Evolutionary conservation across 208 protist genomes (phyloP), one percentile per base, ranked within the genome.

Genomic region (Pavlovales sp.): DNA sequence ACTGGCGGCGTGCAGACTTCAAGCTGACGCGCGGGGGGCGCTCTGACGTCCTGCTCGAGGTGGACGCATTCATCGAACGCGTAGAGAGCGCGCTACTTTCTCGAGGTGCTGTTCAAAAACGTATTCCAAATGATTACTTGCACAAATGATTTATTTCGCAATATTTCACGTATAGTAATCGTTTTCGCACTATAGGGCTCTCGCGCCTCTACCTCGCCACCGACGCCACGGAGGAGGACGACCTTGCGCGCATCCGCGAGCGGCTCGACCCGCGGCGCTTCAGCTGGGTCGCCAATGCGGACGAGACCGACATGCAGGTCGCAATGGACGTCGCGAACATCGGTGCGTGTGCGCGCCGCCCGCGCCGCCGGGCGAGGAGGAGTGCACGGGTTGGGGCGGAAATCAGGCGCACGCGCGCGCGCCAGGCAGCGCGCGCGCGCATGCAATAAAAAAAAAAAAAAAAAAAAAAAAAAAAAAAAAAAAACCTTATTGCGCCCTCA

Each of bases 1-100:
- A 86, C 82, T 86, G 82, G 82, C 44, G 82, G 39, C 82, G 82
- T 4, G 66, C 82, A 36, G 82, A 86, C 66, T 86, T 86, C 57
- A 4, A 39, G 39, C 14, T 36, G 28, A 46, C 66, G 22, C 82
- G 82, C 36, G 14, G 57, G 5, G 10, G 34, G 47, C 82, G 66
- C 28, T 4, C 5, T 7, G 44, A 46, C 34, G 82, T 76, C 37
- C 82, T 86, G 34, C 82, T 75, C 41, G 66, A 44, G 11, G 82
- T 57, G 66, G 4, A 32, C 0, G 47, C 22, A 0, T 38, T 86
- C 32, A 34, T 86, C 37, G 36, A 2, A 38, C 82, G 66, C 66
- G 82, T 42, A 26, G 0, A 30, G 57, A 5, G 36, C n/a, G 57
- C 32, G 44, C 7, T 77, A 36, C 7, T n/a, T n/a, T n/a, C n/a